Percentiles rank a stretch among this genome's conserved stretches.
These are phyloP conservation scores for Leccinum boreale DNA, from an alignment of 768 basidiomycete species.

Conservation along the genomic window DNA sequence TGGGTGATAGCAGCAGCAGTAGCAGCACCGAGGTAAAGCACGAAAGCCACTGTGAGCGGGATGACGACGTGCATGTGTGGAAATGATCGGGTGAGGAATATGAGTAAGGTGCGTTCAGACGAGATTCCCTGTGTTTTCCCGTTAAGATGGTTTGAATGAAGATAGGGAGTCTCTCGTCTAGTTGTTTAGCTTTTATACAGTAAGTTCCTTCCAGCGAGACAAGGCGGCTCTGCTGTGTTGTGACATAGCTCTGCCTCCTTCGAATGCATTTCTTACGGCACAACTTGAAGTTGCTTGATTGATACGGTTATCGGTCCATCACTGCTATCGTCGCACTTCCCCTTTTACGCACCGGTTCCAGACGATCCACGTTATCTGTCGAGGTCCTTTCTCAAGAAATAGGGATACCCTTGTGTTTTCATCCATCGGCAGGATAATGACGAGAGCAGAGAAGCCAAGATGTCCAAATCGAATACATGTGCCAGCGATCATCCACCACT, in stretches of 20 bases:
- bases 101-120: not conserved
- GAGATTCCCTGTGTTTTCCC: not conserved
- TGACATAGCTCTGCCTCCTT: not conserved
- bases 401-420: not conserved
- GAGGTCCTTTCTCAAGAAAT: not conserved
- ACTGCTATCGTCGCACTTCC: not conserved
- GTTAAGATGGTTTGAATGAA: not conserved
- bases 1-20: not conserved
- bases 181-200: not conserved
- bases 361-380: not conserved
- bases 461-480: not conserved
- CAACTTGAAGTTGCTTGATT: not conserved
- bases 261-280: not conserved
- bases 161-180: not conserved
- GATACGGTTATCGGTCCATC: not conserved
- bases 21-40: not conserved
- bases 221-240: not conserved
- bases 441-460: not conserved
- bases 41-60: not conserved
- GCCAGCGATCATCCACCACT: not conserved
- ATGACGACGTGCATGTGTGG: not conserved
- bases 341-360: too few relatives aligned
- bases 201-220: not conserved
- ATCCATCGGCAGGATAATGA: not conserved
- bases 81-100: not conserved